These are phyloP conservation scores for Stephanodiscus minutulus DNA, from an alignment of 108 stramenopile species.

Conservation along the genomic window DNA sequence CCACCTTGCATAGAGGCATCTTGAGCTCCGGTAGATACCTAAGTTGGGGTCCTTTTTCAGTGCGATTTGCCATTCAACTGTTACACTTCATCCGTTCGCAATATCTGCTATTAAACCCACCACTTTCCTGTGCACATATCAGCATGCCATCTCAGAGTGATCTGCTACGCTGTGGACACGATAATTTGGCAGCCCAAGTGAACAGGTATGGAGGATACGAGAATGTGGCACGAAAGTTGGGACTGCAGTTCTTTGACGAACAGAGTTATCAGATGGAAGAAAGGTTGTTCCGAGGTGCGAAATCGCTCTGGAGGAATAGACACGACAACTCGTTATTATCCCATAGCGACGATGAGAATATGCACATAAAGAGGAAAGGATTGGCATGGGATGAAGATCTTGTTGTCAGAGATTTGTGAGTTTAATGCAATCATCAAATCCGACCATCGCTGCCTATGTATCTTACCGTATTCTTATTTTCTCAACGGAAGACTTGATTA, in stretches of 20 bases:
- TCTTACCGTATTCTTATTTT: not conserved
- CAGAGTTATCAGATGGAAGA: slow-evolving; percentile 24
- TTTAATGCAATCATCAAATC: not conserved
- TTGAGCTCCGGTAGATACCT: slow-evolving; percentile 4
- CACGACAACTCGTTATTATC: slow-evolving; percentile 1
- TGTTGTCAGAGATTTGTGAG: slow-evolving; percentile 32
- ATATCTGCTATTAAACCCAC: slow-evolving; percentile 49
- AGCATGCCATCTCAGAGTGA: slow-evolving; percentile 52
- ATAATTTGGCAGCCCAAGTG: slow-evolving; percentile 47
- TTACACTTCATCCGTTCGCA: slow-evolving; percentile 57
- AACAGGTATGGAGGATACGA: slow-evolving; percentile 70
- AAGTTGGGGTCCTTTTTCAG: slow-evolving; percentile 62
- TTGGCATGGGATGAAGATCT: slow-evolving; percentile 28
- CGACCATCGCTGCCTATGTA: not conserved
- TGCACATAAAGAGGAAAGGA: slow-evolving; percentile 18
- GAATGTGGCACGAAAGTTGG: slow-evolving; percentile 70
- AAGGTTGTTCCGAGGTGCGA: slow-evolving; percentile 17
- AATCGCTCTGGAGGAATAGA: slow-evolving; percentile 28
- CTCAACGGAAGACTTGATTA: slow-evolving; percentile 17
- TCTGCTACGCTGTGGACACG: slow-evolving; percentile 25
- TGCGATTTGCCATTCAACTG: slow-evolving; percentile 63
- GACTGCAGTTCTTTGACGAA: slow-evolving; percentile 44
- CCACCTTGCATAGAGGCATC: not conserved
- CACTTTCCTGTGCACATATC: slow-evolving; percentile 49
- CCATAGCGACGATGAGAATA: not conserved